These are phyloP conservation scores for Cenococcum geophilum DNA, from an alignment of 495 filamentous ascomycete species.

Conservation along the genomic window DNA sequence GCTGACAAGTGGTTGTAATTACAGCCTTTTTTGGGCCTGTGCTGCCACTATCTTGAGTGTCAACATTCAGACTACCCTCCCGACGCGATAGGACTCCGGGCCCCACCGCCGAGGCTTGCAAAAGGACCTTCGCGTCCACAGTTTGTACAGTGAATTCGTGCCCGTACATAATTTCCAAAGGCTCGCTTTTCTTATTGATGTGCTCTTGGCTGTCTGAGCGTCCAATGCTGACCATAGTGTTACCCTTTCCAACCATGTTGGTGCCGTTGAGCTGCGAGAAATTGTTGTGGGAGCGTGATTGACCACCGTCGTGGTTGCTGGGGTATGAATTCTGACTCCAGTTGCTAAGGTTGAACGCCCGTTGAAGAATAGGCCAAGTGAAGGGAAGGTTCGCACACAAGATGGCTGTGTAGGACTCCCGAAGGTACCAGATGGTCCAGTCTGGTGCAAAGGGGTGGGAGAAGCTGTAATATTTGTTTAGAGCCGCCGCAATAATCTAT, in stretches of 20 bases:
- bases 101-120: too few species aligned
- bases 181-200: not conserved
- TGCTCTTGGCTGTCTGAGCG: constrained; percentile 4
- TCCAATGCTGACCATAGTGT: not conserved
- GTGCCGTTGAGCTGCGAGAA: constrained; percentile 3
- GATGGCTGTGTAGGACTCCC: constrained; percentile 58
- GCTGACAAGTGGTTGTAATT: too few species aligned
- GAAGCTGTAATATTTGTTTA: constrained; percentile 64
- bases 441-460: constrained; percentile 47
- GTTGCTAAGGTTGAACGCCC: constrained; percentile 43
- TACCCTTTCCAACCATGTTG: not conserved
- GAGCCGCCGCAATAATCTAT: constrained; percentile 52
- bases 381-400: constrained; percentile 58
- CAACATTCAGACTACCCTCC: too few species aligned
- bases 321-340: constrained; percentile 66
- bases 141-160: too few species aligned
- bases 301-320: not conserved
- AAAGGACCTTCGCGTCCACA: too few species aligned
- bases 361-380: constrained; percentile 52
- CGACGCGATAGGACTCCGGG: too few species aligned
- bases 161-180: too few species aligned
- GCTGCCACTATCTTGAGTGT: too few species aligned
- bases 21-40: too few species aligned
- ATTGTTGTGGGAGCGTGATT: not conserved
- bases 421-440: constrained; percentile 64